Evolutionary conservation across 495 filamentous ascomycete species (phyloP), one percentile per base, ranked within the genome.

Genomic region (Lichenothelia convexa): DNA sequence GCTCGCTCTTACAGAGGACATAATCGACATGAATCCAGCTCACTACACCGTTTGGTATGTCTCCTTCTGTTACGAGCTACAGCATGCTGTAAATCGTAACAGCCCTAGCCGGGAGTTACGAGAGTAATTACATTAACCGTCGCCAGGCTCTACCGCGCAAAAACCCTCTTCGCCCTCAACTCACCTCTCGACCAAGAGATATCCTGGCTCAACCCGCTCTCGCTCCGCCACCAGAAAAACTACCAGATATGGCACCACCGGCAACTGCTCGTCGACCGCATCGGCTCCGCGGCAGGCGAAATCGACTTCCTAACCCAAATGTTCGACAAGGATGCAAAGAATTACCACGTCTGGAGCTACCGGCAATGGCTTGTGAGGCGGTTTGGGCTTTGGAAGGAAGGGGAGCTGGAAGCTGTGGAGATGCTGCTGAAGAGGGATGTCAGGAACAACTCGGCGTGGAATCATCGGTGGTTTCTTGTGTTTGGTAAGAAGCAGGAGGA

Each of bases 161-260:
- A 76, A 44, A 78, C 70, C 23, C 49, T 97, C 19, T 69, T 78
- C 42, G 67, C 68, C 2, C 53, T 93, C 18, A 52, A 70, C 2
- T 66, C 71, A 33, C 64, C 78, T 41, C 66, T 94, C 34, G 50
- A 51, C 0, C 64, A 77, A 39, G 89, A 97, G 52, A 56, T 93
- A 18, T 60, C 65, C 27, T 97, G 85, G 82, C 57, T 97, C 17
- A 92, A 93, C 49, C 61, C 65, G 2, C 67, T 92, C 13, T 77
- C 89, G 3, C 58, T 92, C 30, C 67, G 70, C 18, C 74, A 93
- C 48, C 70, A 87, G 48, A 97, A 97, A 54, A 97, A 95, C 54
- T 97, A 94, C 58, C 89, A 97, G 55, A 95, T 95, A 51, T 95
- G 89, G 89, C 84, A 93, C 50, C 91, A 95, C 54, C 80, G 89